A percentile compares a stretch with the other conserved stretches of the same genome.
Conservation (phyloP, 2,329 filamentous ascomycete species). For the Helminthosporium solani region DNA sequence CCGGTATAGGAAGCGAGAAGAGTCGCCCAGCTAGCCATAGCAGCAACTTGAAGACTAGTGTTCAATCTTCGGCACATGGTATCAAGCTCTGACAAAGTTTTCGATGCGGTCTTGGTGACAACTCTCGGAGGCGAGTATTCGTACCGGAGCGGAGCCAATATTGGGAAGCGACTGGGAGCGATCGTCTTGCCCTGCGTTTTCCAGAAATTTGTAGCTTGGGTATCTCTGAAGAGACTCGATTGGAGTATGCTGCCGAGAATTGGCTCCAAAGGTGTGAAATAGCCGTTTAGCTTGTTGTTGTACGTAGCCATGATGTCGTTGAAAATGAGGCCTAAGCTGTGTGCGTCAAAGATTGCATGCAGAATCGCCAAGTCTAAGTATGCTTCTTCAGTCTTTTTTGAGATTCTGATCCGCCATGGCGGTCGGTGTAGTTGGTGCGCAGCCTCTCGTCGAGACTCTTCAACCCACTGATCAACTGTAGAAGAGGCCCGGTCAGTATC, state of each 20-base stretch:
- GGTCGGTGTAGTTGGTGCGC: slow-evolving; percentile 53
- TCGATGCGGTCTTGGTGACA: slow-evolving; percentile 40
- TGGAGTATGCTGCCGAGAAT: slow-evolving; percentile 50
- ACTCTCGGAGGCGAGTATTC: slow-evolving; percentile 38
- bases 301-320: slow-evolving; percentile 55
- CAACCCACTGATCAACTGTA: slow-evolving; percentile 25
- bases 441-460: slow-evolving; percentile 29
- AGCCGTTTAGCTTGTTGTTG: slow-evolving; percentile 21
- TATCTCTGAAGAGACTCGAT: slow-evolving; percentile 31
- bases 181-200: slow-evolving; percentile 52
- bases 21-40: slow-evolving; percentile 76
- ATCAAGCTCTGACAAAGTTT: slow-evolving; percentile 54
- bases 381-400: slow-evolving; percentile 23
- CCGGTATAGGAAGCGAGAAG: slow-evolving; percentile 76
- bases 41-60: slow-evolving; percentile 73
- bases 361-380: slow-evolving; percentile 61
- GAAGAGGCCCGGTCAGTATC: neutral
- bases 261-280: slow-evolving; percentile 42
- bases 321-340: slow-evolving; percentile 67
- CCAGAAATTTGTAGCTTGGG: slow-evolving; percentile 61
- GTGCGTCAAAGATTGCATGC: slow-evolving; percentile 84
- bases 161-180: slow-evolving; percentile 71
- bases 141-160: slow-evolving; percentile 64
- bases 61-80: slow-evolving; percentile 56
- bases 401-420: slow-evolving; percentile 63